Base-by-base conservation (phyloP, 441 rosid genomes). In the Brassica hybrid region DNA sequence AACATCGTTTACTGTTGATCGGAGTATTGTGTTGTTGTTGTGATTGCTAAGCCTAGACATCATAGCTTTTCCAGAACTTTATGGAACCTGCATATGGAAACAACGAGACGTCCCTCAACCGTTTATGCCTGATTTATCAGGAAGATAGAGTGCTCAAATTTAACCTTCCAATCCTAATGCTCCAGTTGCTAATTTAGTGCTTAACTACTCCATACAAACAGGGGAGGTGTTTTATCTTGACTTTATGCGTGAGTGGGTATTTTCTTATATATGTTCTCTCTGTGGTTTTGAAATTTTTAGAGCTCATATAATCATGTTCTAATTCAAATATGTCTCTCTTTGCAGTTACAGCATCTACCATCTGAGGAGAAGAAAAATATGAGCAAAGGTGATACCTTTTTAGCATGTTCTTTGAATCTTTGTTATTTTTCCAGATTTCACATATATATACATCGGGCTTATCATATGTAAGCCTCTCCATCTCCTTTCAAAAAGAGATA, bases 151-250 rank as follows among this genome's bases (percentile, higher is more conserved):
- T 81, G 56, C 76, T 78, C 79, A 57, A 72, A 25, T 76, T 72
- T 82, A 86, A 64, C 86, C 86, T 80, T 84, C 83, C 63, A 86
- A 84, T 57, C 78, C 69, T 18, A 82, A 79, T 77, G 78, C 62
- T 62, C 69, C 88, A 6, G 98, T 84, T 82, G 91, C 81, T 72
- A 90, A 87, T 69, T 87, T 94, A 8, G 94, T 86, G 60, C 94
- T 57, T 80, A 88, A 91, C 82, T 92, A 61, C 85, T 94, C 97
- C 74, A 88, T 92, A 78, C 93, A 87, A 80, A 94, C 97, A 30
- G 98, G 6, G 98, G 2, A 94, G 85, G 96, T 88, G 83, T 94
- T 94, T 64, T 86, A 94, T 82, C 86, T 94, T 67, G 96, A 90
- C 76, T 94, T 94, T 84, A 87, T 92, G 97, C 91, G 87, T 45